These are phyloP conservation scores for Actinomortierella ambigua DNA, from an alignment of 371 early-diverging fungal genomes.

Conservation along the genomic window DNA sequence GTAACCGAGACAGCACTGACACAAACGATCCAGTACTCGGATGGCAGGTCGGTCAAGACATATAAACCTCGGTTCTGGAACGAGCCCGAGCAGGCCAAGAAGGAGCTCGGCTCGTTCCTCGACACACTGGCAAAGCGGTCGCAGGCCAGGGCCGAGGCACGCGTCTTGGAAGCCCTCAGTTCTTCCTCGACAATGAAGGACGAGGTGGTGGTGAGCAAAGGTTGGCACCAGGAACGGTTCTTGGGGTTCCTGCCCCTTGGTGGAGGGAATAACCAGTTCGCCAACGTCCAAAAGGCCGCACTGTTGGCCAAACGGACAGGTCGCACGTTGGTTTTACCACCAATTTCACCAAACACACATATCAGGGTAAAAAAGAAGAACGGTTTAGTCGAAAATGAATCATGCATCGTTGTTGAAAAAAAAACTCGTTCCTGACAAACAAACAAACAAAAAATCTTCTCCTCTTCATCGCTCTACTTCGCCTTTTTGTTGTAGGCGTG, in stretches of 20 bases:
- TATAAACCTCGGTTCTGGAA: slow-evolving; percentile 36
- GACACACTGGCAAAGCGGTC: slow-evolving; percentile 20
- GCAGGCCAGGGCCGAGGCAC: no score
- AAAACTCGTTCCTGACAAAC: neutral
- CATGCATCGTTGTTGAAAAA: neutral
- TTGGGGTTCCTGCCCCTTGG: slow-evolving; percentile 39
- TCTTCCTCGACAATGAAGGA: no score
- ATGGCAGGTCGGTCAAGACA: slow-evolving; percentile 16
- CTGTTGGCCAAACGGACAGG: slow-evolving; percentile 34
- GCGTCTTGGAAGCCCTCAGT: no score
- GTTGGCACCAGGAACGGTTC: neutral
- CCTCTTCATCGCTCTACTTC: neutral
- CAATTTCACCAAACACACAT: slow-evolving; percentile 37
- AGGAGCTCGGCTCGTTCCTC: slow-evolving; percentile 34
- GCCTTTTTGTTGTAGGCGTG: slow-evolving; percentile 11
- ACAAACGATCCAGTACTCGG: slow-evolving; percentile 10
- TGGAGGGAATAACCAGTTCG: slow-evolving; percentile 42
- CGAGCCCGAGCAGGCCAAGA: slow-evolving; percentile 10
- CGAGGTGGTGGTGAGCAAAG: no score
- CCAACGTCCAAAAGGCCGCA: slow-evolving; percentile 32
- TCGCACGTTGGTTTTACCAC: slow-evolving; percentile 34
- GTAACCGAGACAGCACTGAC: slow-evolving; percentile 9
- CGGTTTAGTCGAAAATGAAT: no score
- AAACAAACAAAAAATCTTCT: neutral
- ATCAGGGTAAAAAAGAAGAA: slow-evolving; percentile 30